Conservation (phyloP, 257 asterid species). For the Ehretia macrophylla region DNA sequence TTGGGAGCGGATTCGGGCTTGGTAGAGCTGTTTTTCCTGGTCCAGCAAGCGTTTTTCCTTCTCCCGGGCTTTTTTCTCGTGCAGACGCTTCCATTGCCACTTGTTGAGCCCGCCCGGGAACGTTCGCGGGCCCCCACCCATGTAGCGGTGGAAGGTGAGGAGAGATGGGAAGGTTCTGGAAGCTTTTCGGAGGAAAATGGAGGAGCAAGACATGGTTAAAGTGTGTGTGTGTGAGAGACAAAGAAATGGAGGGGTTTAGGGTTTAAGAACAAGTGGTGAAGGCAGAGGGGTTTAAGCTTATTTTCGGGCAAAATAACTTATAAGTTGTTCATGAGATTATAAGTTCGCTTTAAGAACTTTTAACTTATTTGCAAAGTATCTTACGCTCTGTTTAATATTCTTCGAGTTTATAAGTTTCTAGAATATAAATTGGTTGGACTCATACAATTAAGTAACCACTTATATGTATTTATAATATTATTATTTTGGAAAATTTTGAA, state of each 20-base stretch:
- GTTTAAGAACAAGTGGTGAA: background rate
- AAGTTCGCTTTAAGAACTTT: too few relatives aligned
- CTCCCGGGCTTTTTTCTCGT: slow-evolving; percentile 88
- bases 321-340: too few relatives aligned
- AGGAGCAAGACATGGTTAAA: slow-evolving; percentile 13
- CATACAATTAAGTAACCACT: too few relatives aligned
- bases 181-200: slow-evolving; percentile 12
- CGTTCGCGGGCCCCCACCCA: slow-evolving; percentile 97
- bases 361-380: too few relatives aligned
- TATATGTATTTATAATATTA: too few relatives aligned
- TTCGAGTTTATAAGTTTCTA: too few relatives aligned
- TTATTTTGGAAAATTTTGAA: too few relatives aligned
- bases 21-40: slow-evolving; percentile 86
- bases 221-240: background rate
- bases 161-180: slow-evolving; percentile 6
- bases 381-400: too few relatives aligned
- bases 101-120: slow-evolving; percentile 95
- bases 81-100: slow-evolving; percentile 99
- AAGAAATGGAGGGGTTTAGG: slow-evolving; percentile 13
- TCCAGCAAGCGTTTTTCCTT: slow-evolving; percentile 81
- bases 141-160: slow-evolving; percentile 47
- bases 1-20: slow-evolving; percentile 78
- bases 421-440: too few relatives aligned
- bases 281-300: background rate
- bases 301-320: too few relatives aligned